Conservation (phyloP, 257 asterid genomes). For the Penstemon barbatus region DNA sequence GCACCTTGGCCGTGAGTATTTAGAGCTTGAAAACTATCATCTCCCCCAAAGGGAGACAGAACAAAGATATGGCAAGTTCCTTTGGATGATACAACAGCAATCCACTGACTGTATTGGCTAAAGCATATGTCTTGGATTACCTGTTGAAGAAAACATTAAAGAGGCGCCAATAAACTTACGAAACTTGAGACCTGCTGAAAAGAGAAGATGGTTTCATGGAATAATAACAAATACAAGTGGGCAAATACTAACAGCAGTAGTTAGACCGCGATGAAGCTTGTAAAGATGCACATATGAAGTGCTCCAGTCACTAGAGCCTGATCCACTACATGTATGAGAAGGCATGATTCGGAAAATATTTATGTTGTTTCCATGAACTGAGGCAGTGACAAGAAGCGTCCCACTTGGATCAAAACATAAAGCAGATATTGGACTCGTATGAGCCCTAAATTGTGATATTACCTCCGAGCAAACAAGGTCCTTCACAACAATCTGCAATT, state of each 20-base stretch:
- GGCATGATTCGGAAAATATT: conserved; percentile 65
- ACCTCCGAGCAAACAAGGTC: conserved; percentile 44
- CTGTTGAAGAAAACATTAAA: conserved; percentile 23
- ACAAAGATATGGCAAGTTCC: conserved; percentile 47
- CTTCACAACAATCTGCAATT: conserved; percentile 41
- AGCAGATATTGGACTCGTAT: conserved; percentile 72
- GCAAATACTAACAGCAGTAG: conserved; percentile 43
- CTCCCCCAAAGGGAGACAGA: conserved; percentile 39
- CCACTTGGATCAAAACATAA: conserved; percentile 74
- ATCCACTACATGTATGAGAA: conserved; percentile 36
- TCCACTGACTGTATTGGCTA: conserved; percentile 40
- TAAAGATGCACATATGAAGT: conserved; percentile 52
- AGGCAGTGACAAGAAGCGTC: conserved; percentile 72
- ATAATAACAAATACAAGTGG: background rate
- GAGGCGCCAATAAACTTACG: background rate
- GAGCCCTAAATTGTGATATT: conserved; percentile 75
- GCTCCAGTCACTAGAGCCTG: conserved; percentile 51
- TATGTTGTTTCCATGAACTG: conserved; percentile 70
- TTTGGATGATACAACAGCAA: conserved; percentile 44
- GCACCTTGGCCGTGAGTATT: conserved; percentile 20
- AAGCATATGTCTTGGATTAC: conserved; percentile 44
- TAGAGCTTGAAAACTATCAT: conserved; percentile 27
- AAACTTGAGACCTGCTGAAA: conserved; percentile 12
- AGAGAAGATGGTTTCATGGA: background rate
- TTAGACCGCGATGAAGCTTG: conserved; percentile 44